phyloP scores from a whole-genome alignment of 2,329 filamentous ascomycete genomes.

The Epichloe sibirici region DNA sequence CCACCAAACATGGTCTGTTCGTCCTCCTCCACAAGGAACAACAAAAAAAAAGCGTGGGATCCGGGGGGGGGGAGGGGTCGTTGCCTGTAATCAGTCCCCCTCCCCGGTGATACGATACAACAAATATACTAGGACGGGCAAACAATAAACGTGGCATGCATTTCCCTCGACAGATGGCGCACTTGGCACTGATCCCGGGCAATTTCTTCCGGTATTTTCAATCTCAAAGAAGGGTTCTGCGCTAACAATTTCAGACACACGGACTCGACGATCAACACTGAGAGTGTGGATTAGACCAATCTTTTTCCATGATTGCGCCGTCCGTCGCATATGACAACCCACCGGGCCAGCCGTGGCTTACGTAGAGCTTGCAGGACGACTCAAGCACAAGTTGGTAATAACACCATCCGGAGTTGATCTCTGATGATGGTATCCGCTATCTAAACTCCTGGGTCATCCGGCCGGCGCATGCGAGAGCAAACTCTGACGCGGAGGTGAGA shows the following conservation, averaged over 20 bases:
- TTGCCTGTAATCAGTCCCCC: too few species aligned
- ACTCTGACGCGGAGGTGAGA: too few species aligned
- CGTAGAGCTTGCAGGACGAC: background rate
- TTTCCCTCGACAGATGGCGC: background rate
- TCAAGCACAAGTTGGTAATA: background rate
- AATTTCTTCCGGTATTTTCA: slow-evolving; percentile 3
- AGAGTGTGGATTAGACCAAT: background rate
- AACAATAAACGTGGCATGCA: background rate
- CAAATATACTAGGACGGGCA: too few species aligned
- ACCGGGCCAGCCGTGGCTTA: background rate
- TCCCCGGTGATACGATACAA: too few species aligned
- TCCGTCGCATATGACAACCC: slow-evolving; percentile 7
- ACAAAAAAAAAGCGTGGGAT: too few species aligned
- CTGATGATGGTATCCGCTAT: background rate
- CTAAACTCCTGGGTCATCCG: background rate
- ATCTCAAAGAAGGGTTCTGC: slow-evolving; percentile 1
- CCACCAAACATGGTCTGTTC: too few species aligned
- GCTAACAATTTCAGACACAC: slow-evolving; percentile 1
- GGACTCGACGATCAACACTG: slow-evolving; percentile 4
- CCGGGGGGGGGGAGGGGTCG: too few species aligned
- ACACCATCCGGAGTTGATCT: background rate
- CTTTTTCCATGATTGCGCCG: slow-evolving; percentile 1
- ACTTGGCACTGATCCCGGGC: background rate
- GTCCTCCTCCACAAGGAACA: too few species aligned
- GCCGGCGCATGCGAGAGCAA: too few species aligned